Percentiles rank a stretch among this genome's conserved stretches.
These are phyloP conservation scores for Pseudopyrenochaeta lycopersici DNA, from an alignment of 2,329 filamentous ascomycete genomes.

Conservation along the genomic window DNA sequence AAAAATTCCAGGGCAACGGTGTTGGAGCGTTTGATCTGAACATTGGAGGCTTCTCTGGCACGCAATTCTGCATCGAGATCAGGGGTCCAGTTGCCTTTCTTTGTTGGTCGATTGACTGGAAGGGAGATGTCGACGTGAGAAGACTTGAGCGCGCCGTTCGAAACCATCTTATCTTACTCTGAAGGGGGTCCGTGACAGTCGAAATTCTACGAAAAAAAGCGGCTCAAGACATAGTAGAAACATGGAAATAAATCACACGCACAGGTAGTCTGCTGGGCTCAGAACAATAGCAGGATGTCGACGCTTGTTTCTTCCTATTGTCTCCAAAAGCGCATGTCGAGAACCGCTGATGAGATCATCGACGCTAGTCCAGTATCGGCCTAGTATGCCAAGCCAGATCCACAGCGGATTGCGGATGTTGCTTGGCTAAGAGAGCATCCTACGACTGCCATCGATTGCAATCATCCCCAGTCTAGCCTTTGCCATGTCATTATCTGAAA, in stretches of 20 bases:
- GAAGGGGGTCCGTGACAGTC: neutral
- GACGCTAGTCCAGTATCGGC: neutral
- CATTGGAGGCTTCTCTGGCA: slow-evolving; percentile 30
- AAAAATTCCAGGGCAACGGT: slow-evolving; percentile 46
- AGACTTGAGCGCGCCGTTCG: slow-evolving; percentile 32
- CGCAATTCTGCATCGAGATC: slow-evolving; percentile 38
- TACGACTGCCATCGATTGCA: neutral
- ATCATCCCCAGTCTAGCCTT: neutral
- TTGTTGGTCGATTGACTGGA: slow-evolving; percentile 34
- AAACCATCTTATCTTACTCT: slow-evolving; percentile 26
- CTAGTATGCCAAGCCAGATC: slow-evolving; percentile 1
- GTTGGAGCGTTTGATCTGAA: slow-evolving; percentile 22
- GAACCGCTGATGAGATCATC: neutral
- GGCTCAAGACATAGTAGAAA: slow-evolving; percentile 11
- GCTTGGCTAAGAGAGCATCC: too few species aligned
- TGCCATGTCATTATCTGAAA: slow-evolving; percentile 43
- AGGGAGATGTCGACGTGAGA: slow-evolving; percentile 41
- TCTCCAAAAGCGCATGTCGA: slow-evolving; percentile 2
- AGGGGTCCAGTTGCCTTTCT: slow-evolving; percentile 34
- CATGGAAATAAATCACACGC: neutral
- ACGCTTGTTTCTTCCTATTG: slow-evolving; percentile 8
- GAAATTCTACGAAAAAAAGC: neutral
- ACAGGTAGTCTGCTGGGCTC: neutral
- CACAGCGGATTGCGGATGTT: too few species aligned
- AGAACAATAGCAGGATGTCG: slow-evolving; percentile 15